Conservation (phyloP, 306 rosid species). For the Vigna angularis region DNA sequence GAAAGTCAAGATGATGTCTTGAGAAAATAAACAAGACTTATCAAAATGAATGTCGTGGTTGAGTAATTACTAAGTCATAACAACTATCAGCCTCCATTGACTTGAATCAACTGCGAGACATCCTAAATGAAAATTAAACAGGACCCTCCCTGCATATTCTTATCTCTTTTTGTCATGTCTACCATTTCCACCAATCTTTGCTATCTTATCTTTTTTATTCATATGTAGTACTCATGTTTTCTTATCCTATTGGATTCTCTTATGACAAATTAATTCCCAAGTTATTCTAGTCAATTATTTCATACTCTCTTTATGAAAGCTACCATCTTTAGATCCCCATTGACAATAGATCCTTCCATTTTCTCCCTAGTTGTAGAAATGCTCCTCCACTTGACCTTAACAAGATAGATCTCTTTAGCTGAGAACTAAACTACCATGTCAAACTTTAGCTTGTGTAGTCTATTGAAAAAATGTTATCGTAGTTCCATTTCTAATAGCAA, state of each 20-base stretch:
- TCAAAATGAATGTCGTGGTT: background rate
- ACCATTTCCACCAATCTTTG: conserved; percentile 3
- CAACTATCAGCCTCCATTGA: conserved; percentile 16
- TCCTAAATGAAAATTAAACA: conserved; percentile 29
- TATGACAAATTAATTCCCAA: background rate
- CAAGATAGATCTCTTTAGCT: background rate
- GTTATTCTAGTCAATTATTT: conserved; percentile 15
- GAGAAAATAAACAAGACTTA: conserved; percentile 10
- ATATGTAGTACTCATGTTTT: background rate
- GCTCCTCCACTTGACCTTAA: background rate
- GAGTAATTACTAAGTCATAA: conserved; percentile 22
- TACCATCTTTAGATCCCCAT: background rate
- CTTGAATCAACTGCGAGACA: background rate
- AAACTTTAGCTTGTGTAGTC: conserved; percentile 15
- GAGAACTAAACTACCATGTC: conserved; percentile 1
- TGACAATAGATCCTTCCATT: background rate
- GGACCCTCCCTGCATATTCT: background rate
- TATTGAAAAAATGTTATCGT: background rate
- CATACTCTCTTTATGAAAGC: conserved; percentile 5
- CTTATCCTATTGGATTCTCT: background rate
- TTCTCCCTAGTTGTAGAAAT: background rate
- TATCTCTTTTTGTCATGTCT: background rate
- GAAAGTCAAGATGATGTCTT: conserved; percentile 13
- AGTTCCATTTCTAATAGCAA: conserved; percentile 27
- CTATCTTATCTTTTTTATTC: conserved; percentile 2